Conservation (phyloP, 345 rosid species). For the Psidium friedrichsthalianum region DNA sequence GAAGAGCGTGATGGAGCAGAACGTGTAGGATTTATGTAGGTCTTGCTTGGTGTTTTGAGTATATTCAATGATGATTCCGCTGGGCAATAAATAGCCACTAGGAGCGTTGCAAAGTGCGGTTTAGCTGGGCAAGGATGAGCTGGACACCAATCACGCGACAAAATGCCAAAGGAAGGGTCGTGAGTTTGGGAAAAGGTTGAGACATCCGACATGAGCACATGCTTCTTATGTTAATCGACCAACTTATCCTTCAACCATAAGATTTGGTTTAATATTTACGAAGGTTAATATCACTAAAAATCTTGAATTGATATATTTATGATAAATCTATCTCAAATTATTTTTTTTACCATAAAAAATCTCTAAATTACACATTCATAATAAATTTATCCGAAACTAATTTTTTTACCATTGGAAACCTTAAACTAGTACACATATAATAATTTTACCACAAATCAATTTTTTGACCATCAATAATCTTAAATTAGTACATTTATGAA, state of each 20-base stretch:
- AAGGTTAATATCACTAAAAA: too few species aligned
- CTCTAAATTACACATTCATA: too few species aligned
- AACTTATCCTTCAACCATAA: neutral
- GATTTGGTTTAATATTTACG: neutral
- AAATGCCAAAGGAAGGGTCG: neutral
- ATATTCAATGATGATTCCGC: neutral
- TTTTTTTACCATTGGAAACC: too few species aligned
- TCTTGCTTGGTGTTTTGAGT: neutral
- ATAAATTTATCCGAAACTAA: too few species aligned
- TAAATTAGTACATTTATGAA: too few species aligned
- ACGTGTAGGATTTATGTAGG: neutral
- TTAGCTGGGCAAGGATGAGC: neutral
- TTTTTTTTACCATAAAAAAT: too few species aligned
- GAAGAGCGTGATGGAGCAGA: neutral
- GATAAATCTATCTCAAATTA: too few species aligned
- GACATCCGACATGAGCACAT: neutral
- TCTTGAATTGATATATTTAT: too few species aligned
- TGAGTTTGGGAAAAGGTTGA: neutral
- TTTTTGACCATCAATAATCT: too few species aligned
- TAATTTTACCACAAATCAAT: too few species aligned
- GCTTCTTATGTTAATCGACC: neutral
- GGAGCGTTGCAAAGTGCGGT: neutral
- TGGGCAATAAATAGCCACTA: neutral
- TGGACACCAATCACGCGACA: neutral
- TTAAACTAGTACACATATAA: too few species aligned